phyloP scores from a whole-genome alignment of 805 yeast species.

The Candida tallmaniae region DNA sequence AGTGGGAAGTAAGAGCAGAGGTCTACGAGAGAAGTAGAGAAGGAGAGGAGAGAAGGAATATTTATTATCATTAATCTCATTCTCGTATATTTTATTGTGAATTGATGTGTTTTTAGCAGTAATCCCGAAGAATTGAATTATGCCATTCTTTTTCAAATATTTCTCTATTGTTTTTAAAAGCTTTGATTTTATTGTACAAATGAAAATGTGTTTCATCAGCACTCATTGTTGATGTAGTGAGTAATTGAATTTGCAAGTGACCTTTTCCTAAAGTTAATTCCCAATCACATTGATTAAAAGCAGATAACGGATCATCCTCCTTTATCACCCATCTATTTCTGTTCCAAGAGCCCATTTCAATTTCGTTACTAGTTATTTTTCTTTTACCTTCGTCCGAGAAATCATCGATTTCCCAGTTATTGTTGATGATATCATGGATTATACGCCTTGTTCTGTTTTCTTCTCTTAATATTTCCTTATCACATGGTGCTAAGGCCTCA shows the following conservation, averaged over 20 bases:
- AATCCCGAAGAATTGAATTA: constrained; percentile 25
- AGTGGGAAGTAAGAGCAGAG: too few species aligned
- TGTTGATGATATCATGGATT: constrained; percentile 27
- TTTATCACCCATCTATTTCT: constrained; percentile 35
- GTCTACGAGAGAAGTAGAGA: too few species aligned
- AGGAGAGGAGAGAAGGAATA: too few species aligned
- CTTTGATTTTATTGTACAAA: constrained; percentile 26
- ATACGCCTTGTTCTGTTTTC: constrained; percentile 19
- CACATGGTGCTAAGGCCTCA: constrained; percentile 23
- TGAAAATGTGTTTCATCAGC: constrained; percentile 28
- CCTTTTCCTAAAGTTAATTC: constrained; percentile 37
- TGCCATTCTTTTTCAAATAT: constrained; percentile 32
- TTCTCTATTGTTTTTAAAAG: constrained; percentile 26
- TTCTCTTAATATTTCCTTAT: constrained; percentile 18
- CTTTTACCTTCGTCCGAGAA: constrained; percentile 33
- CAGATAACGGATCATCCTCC: constrained; percentile 35
- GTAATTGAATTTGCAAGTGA: constrained; percentile 35
- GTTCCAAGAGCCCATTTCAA: constrained; percentile 37
- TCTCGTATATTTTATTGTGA: too few species aligned
- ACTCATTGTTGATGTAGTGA: constrained; percentile 24
- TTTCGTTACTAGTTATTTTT: constrained; percentile 27
- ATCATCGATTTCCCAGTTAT: constrained; percentile 30
- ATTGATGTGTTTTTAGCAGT: background rate
- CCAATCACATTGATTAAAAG: constrained; percentile 36
- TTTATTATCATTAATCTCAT: too few species aligned